These are phyloP conservation scores for Myxozyma udenii DNA, from an alignment of 805 yeast species.

Conservation along the genomic window DNA sequence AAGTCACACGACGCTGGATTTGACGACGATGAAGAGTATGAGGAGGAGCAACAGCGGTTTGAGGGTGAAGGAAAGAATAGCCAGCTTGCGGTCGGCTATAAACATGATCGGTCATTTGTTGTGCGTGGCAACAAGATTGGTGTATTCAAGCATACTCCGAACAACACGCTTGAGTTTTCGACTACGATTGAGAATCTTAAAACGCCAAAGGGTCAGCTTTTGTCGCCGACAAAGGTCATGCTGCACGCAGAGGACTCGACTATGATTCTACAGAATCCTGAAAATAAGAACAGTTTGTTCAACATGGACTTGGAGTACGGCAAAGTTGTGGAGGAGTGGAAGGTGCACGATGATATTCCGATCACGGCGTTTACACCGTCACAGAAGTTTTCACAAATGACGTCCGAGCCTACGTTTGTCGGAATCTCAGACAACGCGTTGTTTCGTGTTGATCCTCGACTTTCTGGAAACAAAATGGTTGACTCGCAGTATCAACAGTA, in stretches of 20 bases:
- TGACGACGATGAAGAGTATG: constrained; percentile 37
- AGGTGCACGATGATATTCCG: constrained; percentile 46
- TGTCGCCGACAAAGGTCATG: constrained; percentile 66
- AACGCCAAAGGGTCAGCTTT: constrained; percentile 48
- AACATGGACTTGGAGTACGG: constrained; percentile 80
- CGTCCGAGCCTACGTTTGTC: constrained; percentile 67
- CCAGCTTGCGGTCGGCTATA: constrained; percentile 66
- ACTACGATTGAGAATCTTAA: constrained; percentile 65
- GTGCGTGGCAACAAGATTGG: constrained; percentile 78
- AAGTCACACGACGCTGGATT: constrained; percentile 22
- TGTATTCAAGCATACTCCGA: constrained; percentile 61
- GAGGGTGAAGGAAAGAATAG: constrained; percentile 50
- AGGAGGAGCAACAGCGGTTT: constrained; percentile 42
- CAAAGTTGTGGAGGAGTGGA: constrained; percentile 83
- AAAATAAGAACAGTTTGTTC: constrained; percentile 49
- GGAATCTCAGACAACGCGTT: constrained; percentile 66
- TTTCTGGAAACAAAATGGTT: constrained; percentile 57
- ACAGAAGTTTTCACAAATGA: constrained; percentile 68
- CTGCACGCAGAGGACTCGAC: constrained; percentile 70
- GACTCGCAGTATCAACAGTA: constrained; percentile 54
- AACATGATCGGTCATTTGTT: constrained; percentile 71
- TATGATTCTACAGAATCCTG: constrained; percentile 61
- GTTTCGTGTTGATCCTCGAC: constrained; percentile 78
- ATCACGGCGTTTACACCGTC: constrained; percentile 64
- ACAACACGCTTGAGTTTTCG: constrained; percentile 51